Evolutionary conservation across 306 rosid genomes (phyloP), one percentile per base, ranked within the genome.

Genomic region (Rosa rugosa): DNA sequence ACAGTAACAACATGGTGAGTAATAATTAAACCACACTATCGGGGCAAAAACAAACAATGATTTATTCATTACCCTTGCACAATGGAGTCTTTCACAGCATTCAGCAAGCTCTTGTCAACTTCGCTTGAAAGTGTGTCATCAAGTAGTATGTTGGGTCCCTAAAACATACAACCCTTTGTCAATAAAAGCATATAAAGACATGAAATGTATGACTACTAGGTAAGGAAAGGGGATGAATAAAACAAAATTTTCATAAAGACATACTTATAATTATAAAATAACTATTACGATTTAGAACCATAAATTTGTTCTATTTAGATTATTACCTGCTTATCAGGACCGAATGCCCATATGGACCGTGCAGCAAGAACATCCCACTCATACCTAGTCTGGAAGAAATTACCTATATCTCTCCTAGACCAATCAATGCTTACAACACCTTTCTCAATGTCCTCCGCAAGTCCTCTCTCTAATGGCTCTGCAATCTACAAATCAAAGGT

Each of bases 351-450:
- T 78, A 95, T 95, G 73, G 99, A 93, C 63, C 98, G 83, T 14
- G 98, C 97, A 81, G 99, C 99, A 72, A 95, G 99, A 67, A 95
- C 93, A 85, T 95, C 99, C 99, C 98, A 93, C 56, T 91, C 98
- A 81, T 95, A 93, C 79, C 84, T 89, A 42, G 98, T 90, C 89
- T 95, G 97, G 84, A 95, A 95, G 87, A 95, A 93, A 77, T 95
- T 96, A 75, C 99, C 99, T 8, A 95, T 88, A 83, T 90, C 91
- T 81, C 93, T 95, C 69, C 91, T 80, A 42, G 90, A 89, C 98
- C 99, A 95, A 86, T 95, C 98, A 79, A 94, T 88, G 86, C 96
- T 93, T 76, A 95, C 98, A 69, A 89, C 94, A 75, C 96, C 91
- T 72, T 95, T 95, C 93, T 95, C 99, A 75, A 95, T 93, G 85